Evolutionary conservation across 805 yeast genomes (phyloP), one percentile per base, ranked within the genome.

Genomic region (Millerozyma acaciae): DNA sequence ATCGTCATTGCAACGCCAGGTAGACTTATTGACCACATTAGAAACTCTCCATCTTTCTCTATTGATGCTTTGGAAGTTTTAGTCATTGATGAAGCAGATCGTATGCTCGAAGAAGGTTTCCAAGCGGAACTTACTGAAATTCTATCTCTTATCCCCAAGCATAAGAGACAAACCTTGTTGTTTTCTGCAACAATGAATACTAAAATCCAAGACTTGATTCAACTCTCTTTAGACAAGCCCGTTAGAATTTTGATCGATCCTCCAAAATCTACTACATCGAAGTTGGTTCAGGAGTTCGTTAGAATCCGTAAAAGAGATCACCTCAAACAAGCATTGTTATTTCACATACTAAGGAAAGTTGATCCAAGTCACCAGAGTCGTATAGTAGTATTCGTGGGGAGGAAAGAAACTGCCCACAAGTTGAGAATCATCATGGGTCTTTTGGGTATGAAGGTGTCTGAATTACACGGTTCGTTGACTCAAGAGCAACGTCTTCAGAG

Each of bases 41-140:
- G 97, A 55, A 93, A 93, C 65, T 89, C 97, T 5, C 87, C 96
- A 6, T 82, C 93, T 33, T 93, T 93, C 57, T 78, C 79, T 30
- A 94, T 88, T 30, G 97, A 93, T 46, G 72, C 80, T 21, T 93
- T 93, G 31, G 98, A 93, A 65, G 84, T 93, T 34, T 68, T 93
- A 49, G 94, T 93, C 19, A 73, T 93, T 47, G 98, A 93, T 68
- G 98, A 93, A 68, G 98, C 98, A 39, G 98, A 93, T 72, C 80
- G 98, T 68, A 93, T 93, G 97, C 73, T 93, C 48, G 99, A 93
- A 57, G 99, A 93, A 63, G 99, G 99, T 53, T 93, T 93, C 76
- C 96, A 89, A 61, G 86, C 80, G 33, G 98, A 93, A 62, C 69
- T 93, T 45, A 82, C 87, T 13, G 98, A 93, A 57, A 90, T 93